phyloP scores from a whole-genome alignment of 2,329 filamentous ascomycete genomes.

The Xylaria digitata region DNA sequence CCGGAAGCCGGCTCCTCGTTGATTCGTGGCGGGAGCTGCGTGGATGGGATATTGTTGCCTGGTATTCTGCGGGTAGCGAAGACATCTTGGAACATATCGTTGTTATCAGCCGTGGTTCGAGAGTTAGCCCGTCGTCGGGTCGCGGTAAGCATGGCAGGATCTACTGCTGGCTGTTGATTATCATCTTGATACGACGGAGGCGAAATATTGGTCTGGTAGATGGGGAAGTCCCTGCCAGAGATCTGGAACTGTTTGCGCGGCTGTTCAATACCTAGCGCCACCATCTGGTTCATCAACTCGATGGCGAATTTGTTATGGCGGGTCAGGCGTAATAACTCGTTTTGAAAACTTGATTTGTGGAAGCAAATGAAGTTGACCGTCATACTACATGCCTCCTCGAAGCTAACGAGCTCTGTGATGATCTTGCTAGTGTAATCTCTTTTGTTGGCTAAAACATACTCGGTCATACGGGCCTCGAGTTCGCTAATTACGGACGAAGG shows the following conservation, averaged over 20 bases:
- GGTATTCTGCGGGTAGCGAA: conserved; percentile 56
- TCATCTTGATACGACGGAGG: conserved; percentile 48
- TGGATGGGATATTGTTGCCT: conserved; percentile 30
- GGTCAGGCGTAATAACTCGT: conserved; percentile 88
- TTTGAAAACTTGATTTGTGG: conserved; percentile 97
- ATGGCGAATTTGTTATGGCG: conserved; percentile 95
- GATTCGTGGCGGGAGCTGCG: conserved; percentile 45
- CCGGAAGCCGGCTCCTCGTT: conserved; percentile 42
- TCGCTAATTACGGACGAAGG: conserved; percentile 82
- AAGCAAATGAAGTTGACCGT: conserved; percentile 95
- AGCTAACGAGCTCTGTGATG: conserved; percentile 82
- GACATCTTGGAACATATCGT: conserved; percentile 59
- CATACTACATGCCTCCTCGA: conserved; percentile 85
- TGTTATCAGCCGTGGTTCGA: conserved; percentile 38
- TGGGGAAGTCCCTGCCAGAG: conserved; percentile 72
- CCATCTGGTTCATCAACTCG: conserved; percentile 87
- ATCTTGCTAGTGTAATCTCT: conserved; percentile 90
- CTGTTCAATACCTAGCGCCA: conserved; percentile 85
- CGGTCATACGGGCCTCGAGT: conserved; percentile 81
- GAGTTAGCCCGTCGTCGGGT: conserved; percentile 47
- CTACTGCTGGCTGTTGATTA: conserved; percentile 36
- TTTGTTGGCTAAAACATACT: conserved; percentile 86
- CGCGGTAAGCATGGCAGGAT: conserved; percentile 44
- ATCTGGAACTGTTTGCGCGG: conserved; percentile 79
- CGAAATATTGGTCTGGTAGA: conserved; percentile 61